A percentile compares a stretch with the other conserved stretches of the same genome.
These are phyloP conservation scores for Exutisphaerella laricina DNA, from an alignment of 2,329 filamentous ascomycete species.

Conservation along the genomic window DNA sequence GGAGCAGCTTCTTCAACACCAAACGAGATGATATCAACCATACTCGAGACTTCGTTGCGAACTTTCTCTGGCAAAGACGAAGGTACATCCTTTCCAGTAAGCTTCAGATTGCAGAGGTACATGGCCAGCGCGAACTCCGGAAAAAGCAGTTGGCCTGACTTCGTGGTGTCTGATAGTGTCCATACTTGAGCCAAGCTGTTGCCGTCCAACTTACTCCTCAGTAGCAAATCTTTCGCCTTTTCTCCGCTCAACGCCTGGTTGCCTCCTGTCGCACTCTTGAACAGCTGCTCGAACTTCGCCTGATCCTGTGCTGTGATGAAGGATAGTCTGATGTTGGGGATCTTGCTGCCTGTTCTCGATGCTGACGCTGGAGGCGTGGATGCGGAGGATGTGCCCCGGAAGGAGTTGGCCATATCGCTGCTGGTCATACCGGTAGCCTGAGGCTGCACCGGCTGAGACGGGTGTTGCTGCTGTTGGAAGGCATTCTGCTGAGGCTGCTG, in stretches of 20 bases:
- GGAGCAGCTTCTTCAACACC: slow-evolving; percentile 67
- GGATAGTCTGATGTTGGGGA: slow-evolving; percentile 87
- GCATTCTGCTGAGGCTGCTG: slow-evolving; percentile 38
- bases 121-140: slow-evolving; percentile 96
- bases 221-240: slow-evolving; percentile 80
- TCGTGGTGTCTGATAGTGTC: slow-evolving; percentile 91
- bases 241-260: slow-evolving; percentile 82
- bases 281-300: slow-evolving; percentile 93
- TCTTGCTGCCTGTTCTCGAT: slow-evolving; percentile 64
- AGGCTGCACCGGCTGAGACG: slow-evolving; percentile 42
- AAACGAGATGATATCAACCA: slow-evolving; percentile 99
- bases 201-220: slow-evolving; percentile 83
- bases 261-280: slow-evolving; percentile 88
- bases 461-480: slow-evolving; percentile 38
- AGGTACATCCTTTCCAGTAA: slow-evolving; percentile 81
- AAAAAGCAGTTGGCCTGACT: slow-evolving; percentile 92
- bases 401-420: slow-evolving; percentile 59
- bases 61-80: slow-evolving; percentile 71
- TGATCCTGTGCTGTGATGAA: slow-evolving; percentile 96
- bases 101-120: slow-evolving; percentile 93
- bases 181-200: slow-evolving; percentile 89
- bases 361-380: slow-evolving; percentile 54
- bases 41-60: slow-evolving; percentile 95
- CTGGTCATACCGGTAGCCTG: slow-evolving; percentile 59
- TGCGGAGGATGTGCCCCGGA: slow-evolving; percentile 46